Conservation (phyloP, 2,329 filamentous ascomycete species). For the Colletotrichum lentis region DNA sequence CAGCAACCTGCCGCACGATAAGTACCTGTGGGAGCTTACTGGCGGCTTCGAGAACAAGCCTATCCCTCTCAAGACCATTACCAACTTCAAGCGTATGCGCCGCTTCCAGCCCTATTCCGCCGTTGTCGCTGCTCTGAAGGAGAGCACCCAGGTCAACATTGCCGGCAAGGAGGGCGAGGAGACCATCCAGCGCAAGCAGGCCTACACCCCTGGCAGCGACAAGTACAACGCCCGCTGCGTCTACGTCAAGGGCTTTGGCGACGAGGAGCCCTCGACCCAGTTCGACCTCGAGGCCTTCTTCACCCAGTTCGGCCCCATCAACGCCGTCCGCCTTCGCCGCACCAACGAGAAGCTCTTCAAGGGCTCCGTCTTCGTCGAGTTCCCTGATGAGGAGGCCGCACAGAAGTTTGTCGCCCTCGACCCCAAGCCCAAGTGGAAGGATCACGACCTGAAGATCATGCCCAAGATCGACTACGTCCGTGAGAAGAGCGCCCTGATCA, state of each 20-base stretch:
- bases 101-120: constrained; percentile 89
- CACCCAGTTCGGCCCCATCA: constrained; percentile 78
- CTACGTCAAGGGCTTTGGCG: constrained; percentile 94
- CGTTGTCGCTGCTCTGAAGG: constrained; percentile 82
- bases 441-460: constrained; percentile 80
- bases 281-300: constrained; percentile 96
- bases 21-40: constrained; percentile 82
- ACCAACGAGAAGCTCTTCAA: constrained; percentile 80
- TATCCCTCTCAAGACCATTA: constrained; percentile 78
- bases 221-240: constrained; percentile 77
- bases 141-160: constrained; percentile 77
- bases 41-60: constrained; percentile 83
- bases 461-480: constrained; percentile 87
- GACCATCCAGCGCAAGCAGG: constrained; percentile 77
- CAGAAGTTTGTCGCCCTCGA: constrained; percentile 82
- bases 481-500: constrained; percentile 77
- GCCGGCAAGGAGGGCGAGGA: constrained; percentile 77
- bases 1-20: constrained; percentile 87
- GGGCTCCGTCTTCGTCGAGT: constrained; percentile 96
- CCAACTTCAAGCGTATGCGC: constrained; percentile 94
- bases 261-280: constrained; percentile 83
- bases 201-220: constrained; percentile 69
- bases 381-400: constrained; percentile 78
- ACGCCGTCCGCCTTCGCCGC: constrained; percentile 87
- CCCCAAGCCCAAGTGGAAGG: constrained; percentile 85